phyloP scores from a whole-genome alignment of 1,139 yeast species.

The Pichia sp. region DNA sequence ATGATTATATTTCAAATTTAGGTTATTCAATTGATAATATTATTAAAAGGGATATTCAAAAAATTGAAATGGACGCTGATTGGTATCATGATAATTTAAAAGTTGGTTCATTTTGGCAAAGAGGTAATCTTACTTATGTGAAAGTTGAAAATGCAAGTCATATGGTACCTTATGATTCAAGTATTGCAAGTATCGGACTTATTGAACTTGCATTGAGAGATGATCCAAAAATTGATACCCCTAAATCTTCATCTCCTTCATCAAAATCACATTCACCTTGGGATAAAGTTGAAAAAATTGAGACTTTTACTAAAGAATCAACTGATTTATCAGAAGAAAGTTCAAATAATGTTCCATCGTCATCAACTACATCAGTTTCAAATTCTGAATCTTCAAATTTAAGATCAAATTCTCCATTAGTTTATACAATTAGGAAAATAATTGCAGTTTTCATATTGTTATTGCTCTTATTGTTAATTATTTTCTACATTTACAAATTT shows the following conservation, averaged over 20 bases:
- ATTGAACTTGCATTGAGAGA: slow-evolving; percentile 36
- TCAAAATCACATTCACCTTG: no score
- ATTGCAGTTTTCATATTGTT: slow-evolving; percentile 4
- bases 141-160: slow-evolving; percentile 75
- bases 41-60: slow-evolving; percentile 9
- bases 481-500: slow-evolving; percentile 30
- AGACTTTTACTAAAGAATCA: no score
- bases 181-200: slow-evolving; percentile 63
- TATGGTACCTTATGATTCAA: slow-evolving; percentile 89
- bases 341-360: no score
- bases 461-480: background rate
- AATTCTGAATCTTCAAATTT: no score
- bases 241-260: background rate
- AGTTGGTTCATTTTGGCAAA: slow-evolving; percentile 49
- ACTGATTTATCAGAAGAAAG: no score
- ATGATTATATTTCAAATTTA: background rate
- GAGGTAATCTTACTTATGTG: slow-evolving; percentile 70
- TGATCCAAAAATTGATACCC: background rate
- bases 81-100: slow-evolving; percentile 46
- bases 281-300: background rate
- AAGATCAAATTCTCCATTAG: no score
- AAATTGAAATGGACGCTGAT: slow-evolving; percentile 23
- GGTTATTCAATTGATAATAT: slow-evolving; percentile 1
- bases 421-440: background rate
- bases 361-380: no score